phyloP scores from a whole-genome alignment of 257 asterid species.

The Osmanthus fragrans region DNA sequence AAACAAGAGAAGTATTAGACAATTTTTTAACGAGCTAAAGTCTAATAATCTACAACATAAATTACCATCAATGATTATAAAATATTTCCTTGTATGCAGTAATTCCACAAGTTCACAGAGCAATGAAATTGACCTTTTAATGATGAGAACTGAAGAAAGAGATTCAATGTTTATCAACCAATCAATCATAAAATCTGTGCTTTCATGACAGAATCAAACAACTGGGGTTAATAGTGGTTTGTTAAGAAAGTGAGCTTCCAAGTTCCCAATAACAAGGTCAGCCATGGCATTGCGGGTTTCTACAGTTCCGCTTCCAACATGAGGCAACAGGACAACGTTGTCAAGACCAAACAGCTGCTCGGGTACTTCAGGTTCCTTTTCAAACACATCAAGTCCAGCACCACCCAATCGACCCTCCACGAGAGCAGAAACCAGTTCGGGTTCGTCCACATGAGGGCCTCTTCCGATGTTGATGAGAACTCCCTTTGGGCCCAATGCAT shows the following conservation, averaged over 20 bases:
- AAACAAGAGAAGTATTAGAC: no score
- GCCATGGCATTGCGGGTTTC: constrained; percentile 74
- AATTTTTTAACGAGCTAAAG: no score
- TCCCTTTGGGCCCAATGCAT: constrained; percentile 74
- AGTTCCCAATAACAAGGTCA: constrained; percentile 66
- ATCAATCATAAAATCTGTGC: not conserved
- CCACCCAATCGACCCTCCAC: constrained; percentile 75
- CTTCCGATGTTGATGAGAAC: constrained; percentile 70
- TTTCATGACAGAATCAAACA: constrained; percentile 30
- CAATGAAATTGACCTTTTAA: not conserved
- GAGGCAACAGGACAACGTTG: constrained; percentile 69
- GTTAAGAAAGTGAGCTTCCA: constrained; percentile 65
- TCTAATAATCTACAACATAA: not conserved
- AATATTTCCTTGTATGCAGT: not conserved
- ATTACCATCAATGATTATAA: not conserved
- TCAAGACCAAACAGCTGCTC: constrained; percentile 50
- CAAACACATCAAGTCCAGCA: constrained; percentile 86
- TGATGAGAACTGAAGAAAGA: not conserved
- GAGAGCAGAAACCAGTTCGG: constrained; percentile 64
- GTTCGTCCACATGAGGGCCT: constrained; percentile 68
- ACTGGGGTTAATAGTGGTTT: constrained; percentile 73
- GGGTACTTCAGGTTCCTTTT: constrained; percentile 70
- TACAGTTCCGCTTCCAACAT: constrained; percentile 61
- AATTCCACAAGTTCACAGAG: not conserved
- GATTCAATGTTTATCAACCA: not conserved